phyloP scores from a whole-genome alignment of 176 grass and related monocot genomes.

The Carex parvula region DNA sequence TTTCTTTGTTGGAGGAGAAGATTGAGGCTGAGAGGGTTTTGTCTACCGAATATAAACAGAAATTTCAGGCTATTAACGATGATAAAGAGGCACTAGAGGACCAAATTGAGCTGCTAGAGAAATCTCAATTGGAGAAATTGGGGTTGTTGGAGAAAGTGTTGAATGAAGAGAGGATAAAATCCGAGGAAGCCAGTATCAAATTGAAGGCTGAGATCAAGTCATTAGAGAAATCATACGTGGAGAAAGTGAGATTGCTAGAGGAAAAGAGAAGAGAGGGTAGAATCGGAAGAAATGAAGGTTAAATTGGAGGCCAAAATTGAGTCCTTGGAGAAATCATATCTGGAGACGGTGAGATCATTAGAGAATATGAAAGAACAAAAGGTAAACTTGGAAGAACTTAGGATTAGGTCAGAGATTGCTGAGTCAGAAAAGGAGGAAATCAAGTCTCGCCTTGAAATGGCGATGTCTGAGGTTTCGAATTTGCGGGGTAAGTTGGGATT shows the following conservation, averaged over 20 bases:
- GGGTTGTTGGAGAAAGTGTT: conserved; percentile 38
- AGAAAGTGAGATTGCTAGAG: conserved; percentile 54
- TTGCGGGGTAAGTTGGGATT: conserved; percentile 49
- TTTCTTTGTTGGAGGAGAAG: conserved; percentile 56
- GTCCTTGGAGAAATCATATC: conserved; percentile 41
- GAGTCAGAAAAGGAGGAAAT: conserved; percentile 41
- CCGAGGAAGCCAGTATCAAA: conserved; percentile 46
- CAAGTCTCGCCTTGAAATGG: conserved; percentile 52
- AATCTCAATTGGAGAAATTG: conserved; percentile 42
- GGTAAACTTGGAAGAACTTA: conserved; percentile 52
- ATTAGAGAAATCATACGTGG: conserved; percentile 39
- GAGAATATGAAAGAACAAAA: conserved; percentile 62
- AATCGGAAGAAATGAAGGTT: conserved; percentile 57
- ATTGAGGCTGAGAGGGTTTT: conserved; percentile 46
- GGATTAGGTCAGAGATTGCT: conserved; percentile 53
- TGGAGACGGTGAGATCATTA: conserved; percentile 48
- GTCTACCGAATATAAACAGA: conserved; percentile 44
- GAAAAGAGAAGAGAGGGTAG: conserved; percentile 53
- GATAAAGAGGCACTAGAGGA: conserved; percentile 47
- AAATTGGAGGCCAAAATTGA: conserved; percentile 54
- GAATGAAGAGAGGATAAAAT: conserved; percentile 45
- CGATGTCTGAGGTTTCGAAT: conserved; percentile 45
- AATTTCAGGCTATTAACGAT: conserved; percentile 38
- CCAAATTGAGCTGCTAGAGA: conserved; percentile 41
- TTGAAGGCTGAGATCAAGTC: conserved; percentile 38